phyloP scores from a whole-genome alignment of 2,329 filamentous ascomycete species.

The Teratosphaeria destructans region DNA sequence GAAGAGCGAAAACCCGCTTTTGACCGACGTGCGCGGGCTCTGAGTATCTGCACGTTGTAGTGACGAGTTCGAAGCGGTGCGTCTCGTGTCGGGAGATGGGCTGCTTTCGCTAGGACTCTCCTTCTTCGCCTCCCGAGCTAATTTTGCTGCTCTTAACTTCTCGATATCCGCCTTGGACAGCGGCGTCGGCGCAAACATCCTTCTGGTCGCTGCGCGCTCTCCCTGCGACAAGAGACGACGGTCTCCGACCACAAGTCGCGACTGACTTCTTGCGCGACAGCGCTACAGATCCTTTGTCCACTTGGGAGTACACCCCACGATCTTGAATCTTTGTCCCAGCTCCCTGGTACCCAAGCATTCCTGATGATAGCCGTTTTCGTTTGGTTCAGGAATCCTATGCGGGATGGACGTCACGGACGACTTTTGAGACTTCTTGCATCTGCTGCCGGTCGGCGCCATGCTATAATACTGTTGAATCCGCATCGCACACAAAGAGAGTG shows the following conservation, averaged over 20 bases:
- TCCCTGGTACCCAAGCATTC: conserved; percentile 11
- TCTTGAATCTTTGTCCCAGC: conserved; percentile 6
- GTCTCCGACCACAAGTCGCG: background rate
- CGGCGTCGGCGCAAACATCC: conserved; percentile 3
- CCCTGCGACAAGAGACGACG: background rate
- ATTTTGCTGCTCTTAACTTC: conserved; percentile 1
- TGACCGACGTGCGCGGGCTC: background rate
- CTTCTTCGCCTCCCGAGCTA: background rate
- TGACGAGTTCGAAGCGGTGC: background rate
- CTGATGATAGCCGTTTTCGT: conserved; percentile 1
- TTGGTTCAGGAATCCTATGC: background rate
- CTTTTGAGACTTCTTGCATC: background rate
- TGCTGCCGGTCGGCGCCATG: background rate
- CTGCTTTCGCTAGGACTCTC: background rate
- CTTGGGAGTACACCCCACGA: background rate
- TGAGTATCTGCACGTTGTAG: background rate
- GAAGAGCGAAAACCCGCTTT: background rate
- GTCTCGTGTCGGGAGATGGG: background rate
- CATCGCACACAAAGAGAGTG: background rate
- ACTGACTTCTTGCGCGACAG: background rate
- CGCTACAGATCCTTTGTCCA: conserved; percentile 3
- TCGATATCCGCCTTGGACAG: conserved; percentile 7
- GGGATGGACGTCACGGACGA: background rate
- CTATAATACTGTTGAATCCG: background rate
- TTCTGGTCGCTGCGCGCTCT: background rate